A percentile compares a stretch with the other conserved stretches of the same genome.
Evolutionary conservation across 1,139 yeast genomes (phyloP).

Genomic region (Candida mesenterica): DNA sequence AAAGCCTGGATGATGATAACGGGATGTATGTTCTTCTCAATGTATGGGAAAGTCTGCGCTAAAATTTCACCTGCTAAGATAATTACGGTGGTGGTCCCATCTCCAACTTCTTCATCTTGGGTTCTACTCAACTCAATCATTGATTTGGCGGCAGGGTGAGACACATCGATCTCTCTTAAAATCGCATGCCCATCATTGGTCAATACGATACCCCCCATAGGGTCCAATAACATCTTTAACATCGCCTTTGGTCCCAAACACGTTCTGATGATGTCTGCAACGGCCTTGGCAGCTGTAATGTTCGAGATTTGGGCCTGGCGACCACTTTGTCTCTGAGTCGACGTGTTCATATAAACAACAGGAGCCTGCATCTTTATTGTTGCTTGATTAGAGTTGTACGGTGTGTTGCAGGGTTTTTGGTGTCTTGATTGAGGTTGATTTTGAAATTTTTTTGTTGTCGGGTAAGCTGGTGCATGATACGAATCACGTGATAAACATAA

Average conservation of each 20-base stretch:
- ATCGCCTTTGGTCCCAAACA: conserved; percentile 99
- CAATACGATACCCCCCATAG: conserved; percentile 97
- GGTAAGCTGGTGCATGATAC: neutral
- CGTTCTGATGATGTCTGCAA: conserved; percentile 94
- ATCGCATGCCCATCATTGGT: conserved; percentile 98
- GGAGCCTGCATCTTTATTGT: conserved; percentile 44
- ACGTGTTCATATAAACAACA: conserved; percentile 61
- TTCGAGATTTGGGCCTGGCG: conserved; percentile 96
- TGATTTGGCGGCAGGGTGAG: conserved; percentile 98
- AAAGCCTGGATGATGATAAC: conserved; percentile 93
- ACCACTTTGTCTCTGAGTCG: conserved; percentile 92
- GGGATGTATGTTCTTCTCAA: conserved; percentile 94
- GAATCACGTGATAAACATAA: conserved; percentile 1
- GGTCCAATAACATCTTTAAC: conserved; percentile 97
- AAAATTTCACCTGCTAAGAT: conserved; percentile 94
- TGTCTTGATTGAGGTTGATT: neutral
- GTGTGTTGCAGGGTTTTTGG: conserved; percentile 1
- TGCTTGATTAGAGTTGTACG: neutral
- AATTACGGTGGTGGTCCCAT: conserved; percentile 96
- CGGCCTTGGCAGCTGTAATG: conserved; percentile 98
- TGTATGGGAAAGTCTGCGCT: conserved; percentile 92
- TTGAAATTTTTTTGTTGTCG: conserved; percentile 8
- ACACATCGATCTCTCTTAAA: conserved; percentile 83
- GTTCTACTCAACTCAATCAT: conserved; percentile 97
- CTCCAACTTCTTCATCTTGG: conserved; percentile 99